Base-by-base conservation (phyloP, 306 rosid species). In the Senna siamea region DNA sequence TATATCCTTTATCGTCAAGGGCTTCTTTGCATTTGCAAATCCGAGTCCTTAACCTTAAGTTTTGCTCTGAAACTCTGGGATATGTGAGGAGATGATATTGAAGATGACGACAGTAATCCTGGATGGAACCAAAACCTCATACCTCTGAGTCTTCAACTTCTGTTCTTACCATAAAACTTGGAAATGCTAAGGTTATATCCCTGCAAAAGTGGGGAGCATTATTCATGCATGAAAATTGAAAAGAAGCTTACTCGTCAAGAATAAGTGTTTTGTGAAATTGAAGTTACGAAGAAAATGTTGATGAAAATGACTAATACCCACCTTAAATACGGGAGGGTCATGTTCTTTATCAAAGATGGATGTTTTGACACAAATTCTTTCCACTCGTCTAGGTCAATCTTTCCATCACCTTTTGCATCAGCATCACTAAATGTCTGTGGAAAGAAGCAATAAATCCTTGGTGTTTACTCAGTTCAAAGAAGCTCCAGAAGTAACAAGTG, bases 381-480 rank as follows among this genome's bases (percentile, higher is more conserved):
- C 98, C 98, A 94, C 77, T 94, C 98, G 23, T 94, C 96, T 81
- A 69, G 88, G 83, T 94, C 97, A 6, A 94, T 94, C 61, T 63
- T 92, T 69, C 98, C 97, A 74, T 94, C 98, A 5, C 89, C 89
- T 10, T 89, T 85, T 74, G 68, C 5, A 75, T 91, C 98, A 46
- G 92, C 98, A 18, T 91, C 98, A 9, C 52, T 69, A 53, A 89
- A 94, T 13, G 98, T 89, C 96, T 91, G 82, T 19, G 53, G 38
- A 76, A n/a, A 78, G 35, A 83, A 48, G 30, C 64, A 28, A 20
- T 18, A 26, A 69, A 63, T 40, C 35, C 8, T 48, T 60, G 1
- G 77, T 34, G 68, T 13, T 38, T 12, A 54, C 40, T 47, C 11
- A 8, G 55, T 23, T 43, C 57, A 43, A 74, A 69, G 5, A n/a